phyloP scores from a whole-genome alignment of 2,329 filamentous ascomycete genomes.

The Cadophora sp. region DNA sequence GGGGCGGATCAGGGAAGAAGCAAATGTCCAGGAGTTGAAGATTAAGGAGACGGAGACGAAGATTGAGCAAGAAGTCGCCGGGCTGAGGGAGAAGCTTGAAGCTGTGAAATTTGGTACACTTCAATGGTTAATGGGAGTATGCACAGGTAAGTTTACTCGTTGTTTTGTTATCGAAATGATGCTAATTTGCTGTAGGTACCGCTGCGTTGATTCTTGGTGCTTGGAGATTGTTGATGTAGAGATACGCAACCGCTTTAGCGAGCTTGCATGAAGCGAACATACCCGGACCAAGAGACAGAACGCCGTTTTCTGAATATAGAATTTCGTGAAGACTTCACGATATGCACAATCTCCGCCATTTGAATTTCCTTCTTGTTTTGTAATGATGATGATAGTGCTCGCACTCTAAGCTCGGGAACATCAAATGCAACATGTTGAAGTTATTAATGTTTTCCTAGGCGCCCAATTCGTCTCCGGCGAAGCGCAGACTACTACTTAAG shows the following conservation, averaged over 20 bases:
- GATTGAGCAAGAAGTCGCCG: constrained; percentile 96
- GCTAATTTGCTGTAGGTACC: constrained; percentile 49
- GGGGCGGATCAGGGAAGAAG: constrained; percentile 93
- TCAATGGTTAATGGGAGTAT: constrained; percentile 95
- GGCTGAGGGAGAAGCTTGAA: constrained; percentile 88
- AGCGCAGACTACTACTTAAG: too few species aligned
- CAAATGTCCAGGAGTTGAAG: constrained; percentile 94
- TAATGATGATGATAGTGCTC: too few species aligned
- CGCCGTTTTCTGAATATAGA: too few species aligned
- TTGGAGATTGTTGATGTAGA: constrained; percentile 72
- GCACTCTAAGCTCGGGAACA: too few species aligned
- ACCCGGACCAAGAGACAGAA: neutral
- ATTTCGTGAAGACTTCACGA: too few species aligned
- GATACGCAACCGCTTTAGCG: constrained; percentile 5
- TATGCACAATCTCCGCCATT: too few species aligned
- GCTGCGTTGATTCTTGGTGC: constrained; percentile 72
- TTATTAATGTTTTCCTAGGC: too few species aligned
- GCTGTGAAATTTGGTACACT: constrained; percentile 97
- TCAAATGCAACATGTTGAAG: too few species aligned
- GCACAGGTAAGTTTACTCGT: constrained; percentile 55
- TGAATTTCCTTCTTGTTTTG: too few species aligned
- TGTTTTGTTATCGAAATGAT: neutral
- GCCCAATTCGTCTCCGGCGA: too few species aligned
- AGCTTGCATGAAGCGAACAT: neutral
- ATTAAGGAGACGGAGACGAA: constrained; percentile 98